Base-by-base conservation (phyloP, 2,329 filamentous ascomycete genomes). In the Aureobasidium namibiae region DNA sequence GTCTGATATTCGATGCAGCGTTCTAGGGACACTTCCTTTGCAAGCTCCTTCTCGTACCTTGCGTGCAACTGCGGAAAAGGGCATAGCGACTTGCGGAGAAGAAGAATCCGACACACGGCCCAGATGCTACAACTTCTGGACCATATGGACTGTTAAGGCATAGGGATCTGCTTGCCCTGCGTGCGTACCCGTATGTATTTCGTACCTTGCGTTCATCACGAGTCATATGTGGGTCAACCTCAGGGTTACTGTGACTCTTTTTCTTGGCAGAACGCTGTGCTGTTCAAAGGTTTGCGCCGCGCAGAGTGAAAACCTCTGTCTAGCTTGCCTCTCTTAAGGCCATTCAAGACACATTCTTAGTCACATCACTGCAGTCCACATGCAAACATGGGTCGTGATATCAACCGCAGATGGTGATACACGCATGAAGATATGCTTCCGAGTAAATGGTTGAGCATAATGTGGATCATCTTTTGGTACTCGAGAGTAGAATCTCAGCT, bases 191-290 rank as follows among this genome's bases (percentile, higher is more conserved):
- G 18, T 52, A 34, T 16, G 48, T 39, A 52, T 21, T 5, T 29
- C 16, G 50, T 53, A 41, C 36, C 48, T 42, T 53, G 36, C 50
- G 50, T 54, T 54, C 50, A 54, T 54, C 50, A 54, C 33, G 50
- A 54, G 18, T 54, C 50, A 42, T 26, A 29, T 11, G 24, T 24
- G 21, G 39, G 11, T 21, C 23, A 6, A 33, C 18, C 21, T 36
- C 21, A 16, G n/a, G 13, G 4, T 53, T 33, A 23, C 38, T 54
- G 33, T 39, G 3, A 54, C 50, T 38, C n/a, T 18, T 14, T 10
- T 4, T 38, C 50, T 41, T 54, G 36, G 50, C 50, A 24, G n/a
- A 14, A 29, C n/a, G 36, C 24, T 31, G 36, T 31, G 36, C 36
- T 18, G 23, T 13, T 42, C 7, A 21, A 52, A 54, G 36, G 36